Evolutionary conservation across 1,284 basidiomycete genomes (phyloP).

Genomic region (Ganoderma multipileum): DNA sequence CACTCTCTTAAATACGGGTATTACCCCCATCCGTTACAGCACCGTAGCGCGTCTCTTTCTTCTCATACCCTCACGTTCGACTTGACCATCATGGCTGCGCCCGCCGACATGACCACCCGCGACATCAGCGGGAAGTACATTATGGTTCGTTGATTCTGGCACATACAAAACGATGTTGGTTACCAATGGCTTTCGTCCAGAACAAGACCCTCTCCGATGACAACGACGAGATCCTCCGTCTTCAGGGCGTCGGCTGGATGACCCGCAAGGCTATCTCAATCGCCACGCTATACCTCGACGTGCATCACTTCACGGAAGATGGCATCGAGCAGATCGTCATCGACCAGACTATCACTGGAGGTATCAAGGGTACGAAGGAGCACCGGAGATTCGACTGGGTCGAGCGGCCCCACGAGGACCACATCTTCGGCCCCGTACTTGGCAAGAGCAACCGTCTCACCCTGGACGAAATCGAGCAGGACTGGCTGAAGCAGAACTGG

Average conservation of each 20-base stretch:
- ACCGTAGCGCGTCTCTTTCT: background rate
- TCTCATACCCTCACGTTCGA: constrained; percentile 4
- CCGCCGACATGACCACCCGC: constrained; percentile 55
- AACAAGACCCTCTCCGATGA: constrained; percentile 64
- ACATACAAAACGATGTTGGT: background rate
- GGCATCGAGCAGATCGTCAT: constrained; percentile 67
- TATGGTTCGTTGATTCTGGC: constrained; percentile 28
- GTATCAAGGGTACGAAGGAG: constrained; percentile 62
- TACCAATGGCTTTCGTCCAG: constrained; percentile 37
- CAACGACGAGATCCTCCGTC: constrained; percentile 61
- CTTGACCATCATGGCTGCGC: constrained; percentile 53
- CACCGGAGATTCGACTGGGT: constrained; percentile 59
- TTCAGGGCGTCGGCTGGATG: constrained; percentile 70
- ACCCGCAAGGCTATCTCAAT: constrained; percentile 60
- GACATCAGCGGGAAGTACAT: constrained; percentile 51
- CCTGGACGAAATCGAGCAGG: constrained; percentile 42
- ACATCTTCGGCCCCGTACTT: constrained; percentile 60
- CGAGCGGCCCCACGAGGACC: constrained; percentile 54
- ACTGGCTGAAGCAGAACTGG: constrained; percentile 47
- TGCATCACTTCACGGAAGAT: constrained; percentile 68
- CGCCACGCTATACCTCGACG: constrained; percentile 58
- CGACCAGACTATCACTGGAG: constrained; percentile 65
- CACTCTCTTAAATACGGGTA: constrained; percentile 18
- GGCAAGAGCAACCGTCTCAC: constrained; percentile 51
- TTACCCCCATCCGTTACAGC: background rate